phyloP scores from a whole-genome alignment of 2,329 filamentous ascomycete species.

The Fusarium sp. region DNA sequence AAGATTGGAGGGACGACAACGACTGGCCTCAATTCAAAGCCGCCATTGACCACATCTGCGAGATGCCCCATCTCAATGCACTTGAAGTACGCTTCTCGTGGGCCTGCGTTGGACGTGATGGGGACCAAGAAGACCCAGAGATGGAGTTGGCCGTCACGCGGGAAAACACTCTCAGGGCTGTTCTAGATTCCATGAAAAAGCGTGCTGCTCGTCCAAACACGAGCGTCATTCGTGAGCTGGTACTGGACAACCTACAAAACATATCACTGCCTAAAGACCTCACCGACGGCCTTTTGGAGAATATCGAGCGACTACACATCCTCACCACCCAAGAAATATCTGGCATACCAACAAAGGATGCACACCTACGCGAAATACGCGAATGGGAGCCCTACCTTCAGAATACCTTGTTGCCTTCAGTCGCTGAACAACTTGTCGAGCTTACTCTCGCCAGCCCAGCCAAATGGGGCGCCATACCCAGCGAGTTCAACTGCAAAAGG shows the following conservation, averaged over 20 bases:
- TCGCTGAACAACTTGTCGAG: slow-evolving; percentile 33
- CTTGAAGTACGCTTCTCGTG: background rate
- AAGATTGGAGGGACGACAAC: background rate
- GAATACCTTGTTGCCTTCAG: slow-evolving; percentile 8
- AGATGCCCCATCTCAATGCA: slow-evolving; percentile 1
- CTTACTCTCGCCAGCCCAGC: slow-evolving; percentile 30
- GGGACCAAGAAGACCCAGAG: background rate
- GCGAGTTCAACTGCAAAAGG: slow-evolving; percentile 32
- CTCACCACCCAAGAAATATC: background rate
- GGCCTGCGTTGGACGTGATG: background rate
- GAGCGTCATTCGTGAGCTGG: slow-evolving; percentile 25
- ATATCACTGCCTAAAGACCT: slow-evolving; percentile 7
- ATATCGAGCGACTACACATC: slow-evolving; percentile 34
- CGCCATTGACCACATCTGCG: background rate
- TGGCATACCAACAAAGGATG: slow-evolving; percentile 4
- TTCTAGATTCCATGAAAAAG: background rate
- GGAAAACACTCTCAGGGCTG: background rate
- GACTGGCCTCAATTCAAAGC: background rate
- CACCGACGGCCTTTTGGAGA: slow-evolving; percentile 14
- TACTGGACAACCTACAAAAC: slow-evolving; percentile 38
- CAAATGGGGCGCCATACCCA: slow-evolving; percentile 37
- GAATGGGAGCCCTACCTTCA: slow-evolving; percentile 39
- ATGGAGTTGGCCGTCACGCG: background rate
- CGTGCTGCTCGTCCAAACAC: background rate
- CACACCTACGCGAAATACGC: slow-evolving; percentile 19